Evolutionary conservation across 495 filamentous ascomycete genomes (phyloP).

Genomic region (Glarea lozoyensis): DNA sequence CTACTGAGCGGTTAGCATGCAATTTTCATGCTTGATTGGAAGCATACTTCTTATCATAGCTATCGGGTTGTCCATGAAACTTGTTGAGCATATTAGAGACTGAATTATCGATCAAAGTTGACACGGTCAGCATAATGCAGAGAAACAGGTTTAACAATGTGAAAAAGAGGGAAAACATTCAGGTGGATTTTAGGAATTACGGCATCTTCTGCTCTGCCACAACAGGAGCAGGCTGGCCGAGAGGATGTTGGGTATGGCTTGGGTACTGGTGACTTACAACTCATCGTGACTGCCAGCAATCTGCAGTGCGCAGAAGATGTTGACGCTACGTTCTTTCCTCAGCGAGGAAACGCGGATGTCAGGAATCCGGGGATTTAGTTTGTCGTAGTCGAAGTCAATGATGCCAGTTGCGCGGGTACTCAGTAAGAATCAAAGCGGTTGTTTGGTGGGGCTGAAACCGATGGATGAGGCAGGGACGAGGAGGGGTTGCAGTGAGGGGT

Average conservation of each 20-base stretch:
- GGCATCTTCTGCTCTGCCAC: slow-evolving; percentile 2
- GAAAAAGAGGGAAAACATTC: background rate
- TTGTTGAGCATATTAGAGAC: slow-evolving; percentile 74
- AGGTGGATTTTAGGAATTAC: background rate
- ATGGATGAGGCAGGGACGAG: too few relatives aligned
- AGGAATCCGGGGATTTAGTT: too few relatives aligned
- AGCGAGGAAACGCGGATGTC: too few relatives aligned
- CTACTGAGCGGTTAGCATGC: slow-evolving; percentile 32
- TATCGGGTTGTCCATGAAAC: slow-evolving; percentile 93
- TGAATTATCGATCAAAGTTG: slow-evolving; percentile 9
- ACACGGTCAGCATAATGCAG: slow-evolving; percentile 5
- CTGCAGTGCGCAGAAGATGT: too few relatives aligned
- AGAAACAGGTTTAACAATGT: slow-evolving; percentile 1
- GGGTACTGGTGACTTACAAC: slow-evolving; percentile 31
- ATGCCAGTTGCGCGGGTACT: background rate
- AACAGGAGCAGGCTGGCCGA: background rate
- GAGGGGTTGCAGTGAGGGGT: too few relatives aligned
- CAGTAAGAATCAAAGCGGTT: background rate
- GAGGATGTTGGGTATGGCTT: too few relatives aligned
- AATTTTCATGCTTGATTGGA: background rate
- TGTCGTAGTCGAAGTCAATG: background rate
- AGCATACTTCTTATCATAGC: slow-evolving; percentile 90
- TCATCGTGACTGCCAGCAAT: slow-evolving; percentile 29
- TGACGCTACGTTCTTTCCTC: too few relatives aligned
- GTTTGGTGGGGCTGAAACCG: slow-evolving; percentile 4